Percentiles rank a stretch among this genome's conserved stretches.
Evolutionary conservation across 208 protist genomes (phyloP).

Genomic region (Angomonas deanei): DNA sequence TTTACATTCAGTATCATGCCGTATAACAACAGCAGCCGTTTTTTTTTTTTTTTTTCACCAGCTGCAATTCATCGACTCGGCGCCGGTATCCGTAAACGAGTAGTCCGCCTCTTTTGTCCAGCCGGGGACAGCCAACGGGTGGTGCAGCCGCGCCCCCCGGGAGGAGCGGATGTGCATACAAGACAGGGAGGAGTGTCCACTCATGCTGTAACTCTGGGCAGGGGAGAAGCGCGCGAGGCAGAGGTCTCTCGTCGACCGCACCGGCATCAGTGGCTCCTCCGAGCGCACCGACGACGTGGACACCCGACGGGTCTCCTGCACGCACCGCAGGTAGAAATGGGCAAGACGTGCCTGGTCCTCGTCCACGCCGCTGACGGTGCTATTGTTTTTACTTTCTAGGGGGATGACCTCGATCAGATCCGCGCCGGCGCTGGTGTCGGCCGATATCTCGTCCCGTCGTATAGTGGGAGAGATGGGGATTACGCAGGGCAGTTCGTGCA

Average conservation of each 20-base stretch:
- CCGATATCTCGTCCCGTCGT: too few species aligned
- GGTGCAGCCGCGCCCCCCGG: too few species aligned
- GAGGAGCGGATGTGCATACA: background rate
- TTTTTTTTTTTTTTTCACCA: too few species aligned
- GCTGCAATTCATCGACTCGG: too few species aligned
- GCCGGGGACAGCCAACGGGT: too few species aligned
- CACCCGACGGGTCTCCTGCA: background rate
- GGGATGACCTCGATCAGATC: background rate
- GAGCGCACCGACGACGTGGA: background rate
- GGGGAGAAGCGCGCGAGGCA: background rate
- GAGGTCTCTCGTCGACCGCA: background rate
- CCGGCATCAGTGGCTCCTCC: background rate
- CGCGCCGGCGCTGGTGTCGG: background rate
- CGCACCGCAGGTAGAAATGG: background rate
- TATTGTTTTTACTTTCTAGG: background rate
- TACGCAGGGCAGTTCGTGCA: too few species aligned
- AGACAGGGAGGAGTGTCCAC: background rate
- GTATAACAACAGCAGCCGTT: too few species aligned
- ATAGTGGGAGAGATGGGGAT: too few species aligned
- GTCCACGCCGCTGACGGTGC: background rate
- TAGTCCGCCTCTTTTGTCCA: too few species aligned
- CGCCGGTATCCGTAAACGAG: too few species aligned
- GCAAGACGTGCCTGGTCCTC: background rate
- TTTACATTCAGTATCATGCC: too few species aligned
- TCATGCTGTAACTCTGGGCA: background rate